Evolutionary conservation across 768 basidiomycete species (phyloP).

Genomic region (Russula earlei): DNA sequence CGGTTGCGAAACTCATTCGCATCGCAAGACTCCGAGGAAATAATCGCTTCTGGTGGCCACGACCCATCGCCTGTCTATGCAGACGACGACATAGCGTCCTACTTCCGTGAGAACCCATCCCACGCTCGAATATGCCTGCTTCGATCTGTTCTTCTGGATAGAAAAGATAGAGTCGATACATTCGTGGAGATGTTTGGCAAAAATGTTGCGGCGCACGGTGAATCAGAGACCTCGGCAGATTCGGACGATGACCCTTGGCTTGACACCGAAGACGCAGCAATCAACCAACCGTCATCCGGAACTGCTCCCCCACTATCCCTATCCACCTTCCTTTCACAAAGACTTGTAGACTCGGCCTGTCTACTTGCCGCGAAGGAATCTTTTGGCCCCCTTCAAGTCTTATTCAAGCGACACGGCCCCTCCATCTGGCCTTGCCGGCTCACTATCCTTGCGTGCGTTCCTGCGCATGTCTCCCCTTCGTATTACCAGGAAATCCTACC

Average conservation of each 20-base stretch:
- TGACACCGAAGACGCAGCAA: conserved; percentile 33
- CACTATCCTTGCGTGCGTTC: conserved; percentile 60
- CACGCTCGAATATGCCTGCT: conserved; percentile 60
- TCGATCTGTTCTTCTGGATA: conserved; percentile 56
- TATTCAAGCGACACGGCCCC: conserved; percentile 48
- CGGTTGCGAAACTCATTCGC: conserved; percentile 20
- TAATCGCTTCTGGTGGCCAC: no score
- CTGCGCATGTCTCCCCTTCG: conserved; percentile 60
- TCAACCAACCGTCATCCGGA: conserved; percentile 14
- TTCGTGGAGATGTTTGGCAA: conserved; percentile 48
- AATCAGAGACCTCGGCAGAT: conserved; percentile 34
- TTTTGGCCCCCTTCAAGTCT: conserved; percentile 46
- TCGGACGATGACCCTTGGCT: conserved; percentile 80
- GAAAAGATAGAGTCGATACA: conserved; percentile 65
- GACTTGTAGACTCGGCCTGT: conserved; percentile 51
- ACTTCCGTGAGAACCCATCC: conserved; percentile 47
- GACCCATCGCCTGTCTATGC: conserved; percentile 22
- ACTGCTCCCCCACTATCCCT: conserved; percentile 42
- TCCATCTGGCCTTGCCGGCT: conserved; percentile 63
- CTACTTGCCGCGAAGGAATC: conserved; percentile 54
- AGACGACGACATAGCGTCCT: conserved; percentile 31
- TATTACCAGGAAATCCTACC: conserved; percentile 58
- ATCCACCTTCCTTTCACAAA: conserved; percentile 50
- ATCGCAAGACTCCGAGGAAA: conserved; percentile 17
- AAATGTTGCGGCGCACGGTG: conserved; percentile 19